Percentiles rank a stretch among this genome's conserved stretches.
Evolutionary conservation across 2,329 filamentous ascomycete species (phyloP).

Genomic region (Colletotrichum tofieldiae): DNA sequence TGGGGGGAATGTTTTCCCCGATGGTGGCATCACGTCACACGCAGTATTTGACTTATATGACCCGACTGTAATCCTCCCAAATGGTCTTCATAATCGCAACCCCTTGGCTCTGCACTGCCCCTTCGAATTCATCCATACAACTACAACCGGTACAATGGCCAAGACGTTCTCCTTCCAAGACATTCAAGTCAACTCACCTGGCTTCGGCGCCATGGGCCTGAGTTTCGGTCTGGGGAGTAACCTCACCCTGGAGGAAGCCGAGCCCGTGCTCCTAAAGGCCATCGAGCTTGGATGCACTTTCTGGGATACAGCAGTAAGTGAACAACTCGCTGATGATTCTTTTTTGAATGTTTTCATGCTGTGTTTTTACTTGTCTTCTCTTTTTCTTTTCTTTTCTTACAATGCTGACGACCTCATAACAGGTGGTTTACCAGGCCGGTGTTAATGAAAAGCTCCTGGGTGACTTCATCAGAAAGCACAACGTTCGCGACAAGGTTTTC

Average conservation of each 20-base stretch:
- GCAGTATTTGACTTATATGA: not conserved
- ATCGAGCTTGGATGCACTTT: constrained; percentile 63
- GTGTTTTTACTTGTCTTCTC: too few relatives aligned
- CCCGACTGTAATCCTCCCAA: not conserved
- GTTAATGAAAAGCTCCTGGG: constrained; percentile 66
- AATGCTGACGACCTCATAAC: not conserved
- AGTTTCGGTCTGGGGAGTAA: constrained; percentile 60
- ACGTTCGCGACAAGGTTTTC: constrained; percentile 65
- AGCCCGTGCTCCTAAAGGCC: constrained; percentile 65
- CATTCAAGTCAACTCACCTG: constrained; percentile 58
- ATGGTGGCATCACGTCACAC: not conserved
- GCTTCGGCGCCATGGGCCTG: constrained; percentile 67
- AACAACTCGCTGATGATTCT: not conserved
- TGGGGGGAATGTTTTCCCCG: too few relatives aligned
- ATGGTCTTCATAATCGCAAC: not conserved
- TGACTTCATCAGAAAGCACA: constrained; percentile 66
- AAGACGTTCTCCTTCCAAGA: constrained; percentile 58
- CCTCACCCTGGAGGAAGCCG: constrained; percentile 60
- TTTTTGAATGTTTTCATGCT: too few relatives aligned
- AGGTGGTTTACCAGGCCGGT: constrained; percentile 63
- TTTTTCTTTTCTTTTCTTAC: not conserved
- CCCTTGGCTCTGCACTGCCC: not conserved
- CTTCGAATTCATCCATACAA: not conserved
- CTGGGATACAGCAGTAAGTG: constrained; percentile 61
- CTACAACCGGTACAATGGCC: constrained; percentile 50